Evolutionary conservation across 2,329 filamentous ascomycete species (phyloP).

Genomic region (Coniella vitis): DNA sequence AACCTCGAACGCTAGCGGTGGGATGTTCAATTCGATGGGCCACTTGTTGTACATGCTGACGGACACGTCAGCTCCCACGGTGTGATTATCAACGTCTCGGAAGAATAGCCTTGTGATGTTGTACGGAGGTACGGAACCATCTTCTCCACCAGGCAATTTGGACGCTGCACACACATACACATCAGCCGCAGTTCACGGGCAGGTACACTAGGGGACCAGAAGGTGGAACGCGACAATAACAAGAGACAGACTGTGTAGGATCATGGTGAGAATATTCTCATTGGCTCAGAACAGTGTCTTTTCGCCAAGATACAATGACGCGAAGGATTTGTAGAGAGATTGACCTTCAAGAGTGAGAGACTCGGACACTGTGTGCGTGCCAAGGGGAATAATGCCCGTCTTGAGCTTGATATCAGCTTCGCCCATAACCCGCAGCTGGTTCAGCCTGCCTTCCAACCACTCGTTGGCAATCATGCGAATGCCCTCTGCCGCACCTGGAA

Average conservation of each 20-base stretch:
- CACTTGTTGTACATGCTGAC: slow-evolving; percentile 68
- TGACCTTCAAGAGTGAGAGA: slow-evolving; percentile 77
- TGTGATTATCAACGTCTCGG: slow-evolving; percentile 60
- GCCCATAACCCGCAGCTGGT: slow-evolving; percentile 63
- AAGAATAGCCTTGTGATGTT: slow-evolving; percentile 77
- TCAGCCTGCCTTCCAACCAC: slow-evolving; percentile 75
- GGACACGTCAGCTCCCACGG: slow-evolving; percentile 74
- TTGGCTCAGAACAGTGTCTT: slow-evolving; percentile 36
- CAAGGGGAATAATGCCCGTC: slow-evolving; percentile 73
- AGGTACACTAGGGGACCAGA: slow-evolving; percentile 14
- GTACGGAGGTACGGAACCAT: slow-evolving; percentile 71
- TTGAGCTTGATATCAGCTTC: slow-evolving; percentile 67
- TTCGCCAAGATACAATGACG: slow-evolving; percentile 54
- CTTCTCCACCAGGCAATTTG: slow-evolving; percentile 29
- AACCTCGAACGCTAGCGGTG: slow-evolving; percentile 76
- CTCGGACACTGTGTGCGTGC: slow-evolving; percentile 68
- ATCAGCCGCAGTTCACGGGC: slow-evolving; percentile 28
- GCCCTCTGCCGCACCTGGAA: slow-evolving; percentile 68
- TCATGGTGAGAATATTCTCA: not conserved
- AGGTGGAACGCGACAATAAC: not conserved
- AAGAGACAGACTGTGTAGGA: not conserved
- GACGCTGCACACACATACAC: slow-evolving; percentile 42
- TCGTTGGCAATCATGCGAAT: slow-evolving; percentile 78
- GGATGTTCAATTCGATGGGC: slow-evolving; percentile 69
- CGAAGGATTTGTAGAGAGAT: slow-evolving; percentile 59